Conservation (phyloP, 108 stramenopile species). For the Licmophora abbreviata region DNA sequence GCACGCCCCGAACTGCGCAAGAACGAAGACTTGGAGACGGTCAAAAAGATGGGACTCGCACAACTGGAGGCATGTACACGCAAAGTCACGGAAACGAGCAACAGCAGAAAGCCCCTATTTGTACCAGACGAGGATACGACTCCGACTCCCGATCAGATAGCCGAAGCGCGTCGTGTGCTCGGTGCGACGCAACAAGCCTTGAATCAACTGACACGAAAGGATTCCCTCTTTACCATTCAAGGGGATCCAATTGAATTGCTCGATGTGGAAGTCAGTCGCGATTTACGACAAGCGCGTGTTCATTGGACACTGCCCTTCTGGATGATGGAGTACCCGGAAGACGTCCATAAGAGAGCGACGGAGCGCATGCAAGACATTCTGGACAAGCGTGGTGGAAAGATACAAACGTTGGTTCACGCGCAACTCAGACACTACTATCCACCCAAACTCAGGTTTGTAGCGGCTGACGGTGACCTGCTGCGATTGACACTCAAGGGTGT, state of each 20-base stretch:
- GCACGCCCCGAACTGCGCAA: too few species aligned
- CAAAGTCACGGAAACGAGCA: too few species aligned
- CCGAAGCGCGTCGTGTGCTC: slow-evolving; percentile 4
- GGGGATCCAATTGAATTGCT: slow-evolving; percentile 38
- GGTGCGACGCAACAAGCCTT: neutral
- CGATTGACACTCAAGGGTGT: too few species aligned
- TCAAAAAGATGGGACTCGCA: too few species aligned
- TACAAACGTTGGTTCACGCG: slow-evolving; percentile 14
- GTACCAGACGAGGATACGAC: neutral
- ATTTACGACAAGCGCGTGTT: slow-evolving; percentile 25
- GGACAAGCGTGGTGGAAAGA: neutral
- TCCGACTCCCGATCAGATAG: slow-evolving; percentile 4
- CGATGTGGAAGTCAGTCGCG: slow-evolving; percentile 28
- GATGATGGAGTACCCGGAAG: slow-evolving; percentile 16
- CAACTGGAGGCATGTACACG: too few species aligned
- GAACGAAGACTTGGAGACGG: too few species aligned
- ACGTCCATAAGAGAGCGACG: slow-evolving; percentile 6
- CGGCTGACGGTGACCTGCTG: too few species aligned
- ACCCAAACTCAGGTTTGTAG: slow-evolving; percentile 23
- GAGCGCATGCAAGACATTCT: slow-evolving; percentile 10
- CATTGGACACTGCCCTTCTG: slow-evolving; percentile 35
- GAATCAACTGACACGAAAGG: neutral
- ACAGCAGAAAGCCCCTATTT: too few species aligned
- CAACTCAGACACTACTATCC: slow-evolving; percentile 34
- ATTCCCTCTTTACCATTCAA: neutral